Evolutionary conservation across 129 eudicot species (phyloP).

Genomic region (Cynara cardunculus): DNA sequence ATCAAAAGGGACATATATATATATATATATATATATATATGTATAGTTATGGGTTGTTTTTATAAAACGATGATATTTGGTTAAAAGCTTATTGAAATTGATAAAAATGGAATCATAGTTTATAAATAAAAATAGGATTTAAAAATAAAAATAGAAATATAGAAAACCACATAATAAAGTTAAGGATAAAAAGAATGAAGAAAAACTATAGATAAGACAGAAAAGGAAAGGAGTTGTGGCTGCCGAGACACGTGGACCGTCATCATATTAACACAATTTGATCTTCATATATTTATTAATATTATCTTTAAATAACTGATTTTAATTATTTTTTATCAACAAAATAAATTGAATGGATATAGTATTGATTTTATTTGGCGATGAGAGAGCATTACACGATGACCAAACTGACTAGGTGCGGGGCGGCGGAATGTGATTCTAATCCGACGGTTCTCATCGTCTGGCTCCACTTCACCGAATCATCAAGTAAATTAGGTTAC

Average conservation of each 20-base stretch:
- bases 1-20: no score
- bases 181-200: neutral
- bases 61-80: no score
- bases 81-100: neutral
- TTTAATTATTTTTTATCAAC: neutral
- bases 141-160: conserved; percentile 1
- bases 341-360: neutral
- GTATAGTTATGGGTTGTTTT: neutral
- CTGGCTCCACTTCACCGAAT: conserved; percentile 23
- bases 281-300: neutral
- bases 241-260: conserved; percentile 36
- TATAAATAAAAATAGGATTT: neutral
- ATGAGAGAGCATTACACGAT: conserved; percentile 24
- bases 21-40: no score
- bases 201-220: conserved; percentile 22
- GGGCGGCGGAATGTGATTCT: conserved; percentile 35
- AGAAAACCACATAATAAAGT: conserved; percentile 28
- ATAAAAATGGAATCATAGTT: neutral
- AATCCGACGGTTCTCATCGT: conserved; percentile 22
- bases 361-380: neutral
- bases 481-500: conserved; percentile 23
- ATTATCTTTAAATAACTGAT: neutral
- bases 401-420: conserved; percentile 20
- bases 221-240: conserved; percentile 28
- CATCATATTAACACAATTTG: conserved; percentile 13